Evolutionary conservation across 1,284 basidiomycete genomes (phyloP).

Genomic region (Kwoniella shivajii): DNA sequence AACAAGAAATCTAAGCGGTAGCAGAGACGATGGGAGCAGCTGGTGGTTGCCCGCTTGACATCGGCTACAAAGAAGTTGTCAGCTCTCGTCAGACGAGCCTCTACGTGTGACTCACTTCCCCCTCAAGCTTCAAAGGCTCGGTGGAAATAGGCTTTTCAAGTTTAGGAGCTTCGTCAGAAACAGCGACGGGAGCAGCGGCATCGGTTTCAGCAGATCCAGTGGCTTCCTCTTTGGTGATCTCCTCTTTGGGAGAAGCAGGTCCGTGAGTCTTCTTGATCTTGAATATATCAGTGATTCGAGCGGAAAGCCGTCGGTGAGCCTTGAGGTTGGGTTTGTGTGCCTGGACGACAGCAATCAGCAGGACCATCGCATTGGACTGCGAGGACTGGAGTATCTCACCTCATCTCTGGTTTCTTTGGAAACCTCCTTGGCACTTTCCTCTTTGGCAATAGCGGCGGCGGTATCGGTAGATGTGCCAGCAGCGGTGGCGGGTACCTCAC

Average conservation of each 20-base stretch:
- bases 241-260: conserved; percentile 30
- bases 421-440: conserved; percentile 19
- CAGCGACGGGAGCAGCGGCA: conserved; percentile 24
- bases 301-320: conserved; percentile 48
- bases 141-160: conserved; percentile 40
- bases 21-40: conserved; percentile 40
- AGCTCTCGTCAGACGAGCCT: background rate
- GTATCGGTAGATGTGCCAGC: conserved; percentile 16
- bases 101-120: conserved; percentile 36
- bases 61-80: conserved; percentile 22
- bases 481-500: conserved; percentile 24
- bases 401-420: conserved; percentile 23
- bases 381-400: conserved; percentile 6
- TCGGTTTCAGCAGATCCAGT: conserved; percentile 17
- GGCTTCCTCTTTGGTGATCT: conserved; percentile 27
- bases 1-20: conserved; percentile 31
- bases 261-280: conserved; percentile 43
- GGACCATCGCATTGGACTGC: background rate
- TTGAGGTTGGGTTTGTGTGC: conserved; percentile 38
- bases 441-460: conserved; percentile 20
- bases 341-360: background rate
- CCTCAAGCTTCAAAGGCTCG: conserved; percentile 49
- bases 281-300: conserved; percentile 46
- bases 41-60: conserved; percentile 26
- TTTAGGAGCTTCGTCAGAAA: conserved; percentile 44